Evolutionary conservation across 176 grass and related monocot genomes (phyloP).

Genomic region (Luzula sylvatica): DNA sequence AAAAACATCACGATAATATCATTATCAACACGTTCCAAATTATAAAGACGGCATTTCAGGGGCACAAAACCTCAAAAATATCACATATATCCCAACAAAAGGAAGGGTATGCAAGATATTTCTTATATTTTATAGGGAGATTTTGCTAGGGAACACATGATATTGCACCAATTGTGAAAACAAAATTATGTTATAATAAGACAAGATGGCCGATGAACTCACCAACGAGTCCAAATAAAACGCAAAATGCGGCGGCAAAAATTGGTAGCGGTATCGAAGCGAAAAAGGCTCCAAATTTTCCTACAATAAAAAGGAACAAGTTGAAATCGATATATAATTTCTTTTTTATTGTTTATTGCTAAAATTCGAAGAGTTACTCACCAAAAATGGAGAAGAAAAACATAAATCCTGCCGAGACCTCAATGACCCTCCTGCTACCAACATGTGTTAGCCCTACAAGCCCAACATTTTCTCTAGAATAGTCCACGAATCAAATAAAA

Average conservation of each 20-base stretch:
- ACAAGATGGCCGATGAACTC: conserved; percentile 13
- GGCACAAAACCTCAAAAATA: too few relatives aligned
- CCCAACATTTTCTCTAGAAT: conserved; percentile 84
- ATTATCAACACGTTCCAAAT: too few relatives aligned
- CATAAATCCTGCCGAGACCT: conserved; percentile 97
- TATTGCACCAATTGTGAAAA: too few relatives aligned
- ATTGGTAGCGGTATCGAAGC: conserved; percentile 92
- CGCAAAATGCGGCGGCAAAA: conserved; percentile 82
- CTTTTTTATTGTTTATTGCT: neutral
- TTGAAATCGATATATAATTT: conserved; percentile 19
- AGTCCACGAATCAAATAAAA: too few relatives aligned
- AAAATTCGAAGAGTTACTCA: conserved; percentile 28
- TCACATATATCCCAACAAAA: too few relatives aligned
- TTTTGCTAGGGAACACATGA: too few relatives aligned
- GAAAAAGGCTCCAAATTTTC: conserved; percentile 97
- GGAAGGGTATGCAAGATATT: too few relatives aligned
- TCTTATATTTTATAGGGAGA: too few relatives aligned
- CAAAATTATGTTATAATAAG: too few relatives aligned
- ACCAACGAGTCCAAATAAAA: conserved; percentile 92
- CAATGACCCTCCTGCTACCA: conserved; percentile 81
- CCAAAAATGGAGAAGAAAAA: conserved; percentile 97
- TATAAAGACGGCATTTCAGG: too few relatives aligned
- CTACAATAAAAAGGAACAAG: conserved; percentile 28
- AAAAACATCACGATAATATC: conserved; percentile 2
- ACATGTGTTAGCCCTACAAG: conserved; percentile 85